Evolutionary conservation across 805 yeast species (phyloP), one percentile per base, ranked within the genome.

Genomic region (Suhomyces pyralidae): DNA sequence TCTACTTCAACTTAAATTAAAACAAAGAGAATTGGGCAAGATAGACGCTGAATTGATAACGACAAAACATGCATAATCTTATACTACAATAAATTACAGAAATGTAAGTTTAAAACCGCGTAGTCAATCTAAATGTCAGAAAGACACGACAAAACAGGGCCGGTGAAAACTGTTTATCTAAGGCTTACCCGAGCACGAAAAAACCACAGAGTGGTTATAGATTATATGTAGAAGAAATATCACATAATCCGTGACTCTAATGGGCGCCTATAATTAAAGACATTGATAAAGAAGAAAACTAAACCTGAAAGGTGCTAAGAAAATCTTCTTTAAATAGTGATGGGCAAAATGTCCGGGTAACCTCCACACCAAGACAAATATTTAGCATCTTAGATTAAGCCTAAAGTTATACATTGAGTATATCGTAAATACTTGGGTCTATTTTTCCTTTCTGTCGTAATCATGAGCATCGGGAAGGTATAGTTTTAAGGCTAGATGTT

Each of bases 151-250:
- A 77, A 73, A 72, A 19, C 70, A 59, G 65, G 78, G 81, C 81
- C 79, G 78, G 70, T 67, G 67, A 70, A 78, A 78, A 81, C 74
- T 62, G 62, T 82, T 73, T 52, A 72, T 88, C 92, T 88, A 80
- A 87, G 94, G 88, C 88, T 76, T 74, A 88, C 94, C 94, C 94
- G 92, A 88, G 96, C 96, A 88, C 96, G 89, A 81, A 80, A 74
- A 57, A 67, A 69, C 67, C 76, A 69, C 77, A 70, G 50, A 66
- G 74, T 67, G 73, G 68, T 58, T 60, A 62, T 62, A 69, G 82
- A 70, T 64, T 74, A 73, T 71, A 75, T 73, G 82, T 74, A 63
- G 80, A 73, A 63, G 71, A 63, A 63, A 57, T 52, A 28, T 66
- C 78, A 78, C 70, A 74, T 72, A 76, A 69, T 65, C 83, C 82